Evolutionary conservation across 176 grass and related monocot genomes (phyloP).

Genomic region (Poa annua): DNA sequence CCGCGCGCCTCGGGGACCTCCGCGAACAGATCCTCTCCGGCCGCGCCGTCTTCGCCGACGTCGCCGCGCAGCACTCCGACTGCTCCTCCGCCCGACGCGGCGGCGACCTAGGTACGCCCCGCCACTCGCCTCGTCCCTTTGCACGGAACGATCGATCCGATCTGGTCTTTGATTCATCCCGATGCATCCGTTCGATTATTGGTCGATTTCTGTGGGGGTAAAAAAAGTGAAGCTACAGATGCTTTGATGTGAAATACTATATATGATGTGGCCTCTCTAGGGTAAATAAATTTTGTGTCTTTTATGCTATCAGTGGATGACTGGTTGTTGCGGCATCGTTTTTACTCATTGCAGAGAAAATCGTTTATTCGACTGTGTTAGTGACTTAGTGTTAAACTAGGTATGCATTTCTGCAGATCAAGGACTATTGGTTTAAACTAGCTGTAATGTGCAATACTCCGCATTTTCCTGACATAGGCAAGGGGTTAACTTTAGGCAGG

Average conservation of each 20-base stretch:
- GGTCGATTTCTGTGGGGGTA: background rate
- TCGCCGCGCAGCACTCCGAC: conserved; percentile 72
- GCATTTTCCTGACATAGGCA: background rate
- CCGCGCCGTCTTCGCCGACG: conserved; percentile 52
- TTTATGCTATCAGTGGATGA: no score
- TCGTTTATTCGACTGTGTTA: no score
- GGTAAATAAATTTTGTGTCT: background rate
- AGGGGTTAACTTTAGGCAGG: background rate
- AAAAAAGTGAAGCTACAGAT: background rate
- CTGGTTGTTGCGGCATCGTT: no score
- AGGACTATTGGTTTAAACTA: background rate
- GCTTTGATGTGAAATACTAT: background rate
- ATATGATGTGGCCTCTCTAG: background rate
- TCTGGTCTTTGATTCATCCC: background rate
- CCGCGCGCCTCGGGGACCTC: conserved; percentile 51
- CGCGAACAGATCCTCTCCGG: conserved; percentile 59
- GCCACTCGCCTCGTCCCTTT: background rate
- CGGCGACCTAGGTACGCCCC: conserved; percentile 59
- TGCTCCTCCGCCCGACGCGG: conserved; percentile 74
- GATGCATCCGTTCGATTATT: background rate
- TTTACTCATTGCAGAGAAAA: no score
- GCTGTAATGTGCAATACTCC: background rate
- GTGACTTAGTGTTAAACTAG: no score
- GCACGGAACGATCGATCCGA: background rate
- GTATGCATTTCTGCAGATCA: background rate